Evolutionary conservation across 1,139 yeast genomes (phyloP).

Genomic region (Geotrichum europaeum): DNA sequence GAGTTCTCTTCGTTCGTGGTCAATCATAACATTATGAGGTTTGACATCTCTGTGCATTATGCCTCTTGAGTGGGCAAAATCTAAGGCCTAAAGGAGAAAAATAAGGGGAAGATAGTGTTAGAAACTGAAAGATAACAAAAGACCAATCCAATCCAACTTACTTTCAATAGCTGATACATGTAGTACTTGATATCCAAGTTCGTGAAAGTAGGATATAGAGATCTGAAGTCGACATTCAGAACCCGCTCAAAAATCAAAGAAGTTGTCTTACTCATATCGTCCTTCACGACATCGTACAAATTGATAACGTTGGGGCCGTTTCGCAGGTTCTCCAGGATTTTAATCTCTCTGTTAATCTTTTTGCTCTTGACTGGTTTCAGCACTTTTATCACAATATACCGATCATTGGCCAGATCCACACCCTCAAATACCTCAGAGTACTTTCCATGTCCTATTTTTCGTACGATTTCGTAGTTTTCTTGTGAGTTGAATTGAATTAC

Average conservation of each 20-base stretch:
- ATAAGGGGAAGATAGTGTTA: not conserved
- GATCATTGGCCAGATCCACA: conserved; percentile 38
- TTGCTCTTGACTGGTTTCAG: conserved; percentile 89
- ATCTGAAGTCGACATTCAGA: conserved; percentile 78
- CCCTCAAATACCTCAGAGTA: conserved; percentile 89
- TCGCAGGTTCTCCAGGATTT: conserved; percentile 73
- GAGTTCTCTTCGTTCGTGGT: conserved; percentile 58
- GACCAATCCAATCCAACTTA: not conserved
- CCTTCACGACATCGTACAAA: conserved; percentile 74
- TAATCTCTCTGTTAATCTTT: conserved; percentile 86
- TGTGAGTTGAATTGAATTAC: conserved; percentile 50
- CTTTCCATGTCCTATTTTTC: conserved; percentile 88
- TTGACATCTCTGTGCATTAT: conserved; percentile 96
- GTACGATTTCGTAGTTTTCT: conserved; percentile 72
- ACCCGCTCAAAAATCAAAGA: conserved; percentile 84
- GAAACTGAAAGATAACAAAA: not conserved
- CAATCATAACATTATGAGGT: conserved; percentile 96
- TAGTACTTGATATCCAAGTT: conserved; percentile 74
- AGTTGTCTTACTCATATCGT: conserved; percentile 77
- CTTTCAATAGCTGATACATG: conserved; percentile 69
- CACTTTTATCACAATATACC: conserved; percentile 65
- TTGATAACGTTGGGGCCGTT: conserved; percentile 76
- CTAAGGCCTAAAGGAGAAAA: conserved; percentile 48
- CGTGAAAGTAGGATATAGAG: conserved; percentile 75
- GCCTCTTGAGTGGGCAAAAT: conserved; percentile 89